Conservation (phyloP, 192 early-diverging fungal species). For the Glomus cerebriforme region DNA sequence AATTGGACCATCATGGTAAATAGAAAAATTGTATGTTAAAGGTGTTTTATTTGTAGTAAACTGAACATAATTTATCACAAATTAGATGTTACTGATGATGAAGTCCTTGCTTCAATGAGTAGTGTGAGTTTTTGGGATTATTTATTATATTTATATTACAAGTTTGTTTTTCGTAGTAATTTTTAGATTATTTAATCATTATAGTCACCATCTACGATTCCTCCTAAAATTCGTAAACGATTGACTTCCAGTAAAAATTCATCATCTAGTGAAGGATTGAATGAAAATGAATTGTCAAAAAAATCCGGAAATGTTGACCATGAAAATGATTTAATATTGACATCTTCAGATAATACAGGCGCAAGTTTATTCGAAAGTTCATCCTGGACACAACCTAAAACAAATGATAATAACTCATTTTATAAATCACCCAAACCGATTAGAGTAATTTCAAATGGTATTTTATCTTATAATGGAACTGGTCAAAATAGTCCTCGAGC, state of each 20-base stretch:
- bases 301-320: too few species aligned
- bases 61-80: neutral
- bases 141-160: neutral
- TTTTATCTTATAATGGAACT: neutral
- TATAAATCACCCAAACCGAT: neutral
- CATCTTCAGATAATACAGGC: neutral
- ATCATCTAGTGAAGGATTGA: too few species aligned
- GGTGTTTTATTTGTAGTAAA: neutral
- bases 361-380: too few species aligned
- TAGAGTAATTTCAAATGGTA: neutral
- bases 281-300: neutral
- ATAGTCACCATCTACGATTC: constrained; percentile 14
- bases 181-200: neutral
- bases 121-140: neutral
- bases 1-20: constrained; percentile 32
- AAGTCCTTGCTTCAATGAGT: constrained; percentile 26
- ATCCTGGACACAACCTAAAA: too few species aligned
- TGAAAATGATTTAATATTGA: neutral
- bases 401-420: too few species aligned
- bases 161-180: neutral
- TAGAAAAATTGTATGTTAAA: neutral
- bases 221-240: constrained; percentile 17
- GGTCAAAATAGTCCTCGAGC: neutral
- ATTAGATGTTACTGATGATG: constrained; percentile 29
- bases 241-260: neutral